A percentile compares a stretch with the other conserved stretches of the same genome.
Conservation (phyloP, 148 eudicot genomes). For the Tetragonia tetragonoides region DNA sequence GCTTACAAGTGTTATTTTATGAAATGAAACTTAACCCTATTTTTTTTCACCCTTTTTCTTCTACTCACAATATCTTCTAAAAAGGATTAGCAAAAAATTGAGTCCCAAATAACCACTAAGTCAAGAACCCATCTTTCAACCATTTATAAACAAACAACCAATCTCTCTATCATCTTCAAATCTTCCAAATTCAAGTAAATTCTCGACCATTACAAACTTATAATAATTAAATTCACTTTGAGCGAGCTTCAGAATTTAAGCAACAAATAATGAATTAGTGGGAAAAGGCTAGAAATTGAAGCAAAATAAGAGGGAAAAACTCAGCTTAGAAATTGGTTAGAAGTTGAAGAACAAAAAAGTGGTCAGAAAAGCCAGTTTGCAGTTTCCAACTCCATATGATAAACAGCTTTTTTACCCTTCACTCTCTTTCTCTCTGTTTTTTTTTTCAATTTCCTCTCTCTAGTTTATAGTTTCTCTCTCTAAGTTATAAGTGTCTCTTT, state of each 20-base stretch:
- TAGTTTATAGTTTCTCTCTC: background rate
- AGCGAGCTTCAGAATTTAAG: no score
- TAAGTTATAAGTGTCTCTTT: background rate
- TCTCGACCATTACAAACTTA: no score
- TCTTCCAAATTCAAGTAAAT: no score
- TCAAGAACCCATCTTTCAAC: conserved; percentile 1
- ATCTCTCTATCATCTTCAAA: conserved; percentile 2
- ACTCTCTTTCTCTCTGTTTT: conserved; percentile 6
- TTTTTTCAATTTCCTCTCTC: no score
- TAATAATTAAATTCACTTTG: no score
- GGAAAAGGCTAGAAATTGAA: background rate
- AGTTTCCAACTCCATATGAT: conserved; percentile 23
- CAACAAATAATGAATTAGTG: no score
- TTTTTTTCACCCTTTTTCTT: background rate
- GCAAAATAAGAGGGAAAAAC: background rate
- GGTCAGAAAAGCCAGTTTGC: conserved; percentile 27
- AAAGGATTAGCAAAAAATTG: conserved; percentile 4
- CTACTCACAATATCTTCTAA: no score
- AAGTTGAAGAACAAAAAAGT: conserved; percentile 16
- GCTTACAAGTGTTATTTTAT: no score
- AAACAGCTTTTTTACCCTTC: no score
- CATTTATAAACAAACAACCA: conserved; percentile 13
- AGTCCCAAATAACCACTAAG: background rate
- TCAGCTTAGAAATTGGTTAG: conserved; percentile 9
- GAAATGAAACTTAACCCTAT: no score